Conservation (phyloP, 768 basidiomycete genomes). For the Podaxis sp. region DNA sequence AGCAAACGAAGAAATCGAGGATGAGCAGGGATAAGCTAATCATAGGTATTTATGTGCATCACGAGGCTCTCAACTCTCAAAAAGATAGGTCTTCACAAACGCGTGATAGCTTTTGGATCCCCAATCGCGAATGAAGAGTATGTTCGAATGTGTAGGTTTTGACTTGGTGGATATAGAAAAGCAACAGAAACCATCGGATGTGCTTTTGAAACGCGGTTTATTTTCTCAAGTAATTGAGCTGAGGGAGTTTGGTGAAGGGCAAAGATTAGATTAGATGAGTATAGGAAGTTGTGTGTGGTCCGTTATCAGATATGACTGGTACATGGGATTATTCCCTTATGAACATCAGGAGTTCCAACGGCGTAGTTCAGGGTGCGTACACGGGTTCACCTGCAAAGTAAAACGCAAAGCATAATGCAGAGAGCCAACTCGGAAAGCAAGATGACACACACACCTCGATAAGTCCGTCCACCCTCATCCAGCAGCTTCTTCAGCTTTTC, state of each 20-base stretch:
- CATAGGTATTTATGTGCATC: no score
- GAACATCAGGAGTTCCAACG: neutral
- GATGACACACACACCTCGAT: constrained; percentile 33
- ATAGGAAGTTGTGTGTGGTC: neutral
- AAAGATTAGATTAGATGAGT: neutral
- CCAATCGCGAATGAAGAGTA: neutral
- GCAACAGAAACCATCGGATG: neutral
- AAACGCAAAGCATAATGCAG: neutral
- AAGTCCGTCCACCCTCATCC: constrained; percentile 55
- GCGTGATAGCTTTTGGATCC: neutral
- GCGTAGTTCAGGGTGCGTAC: constrained; percentile 32
- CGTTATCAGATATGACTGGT: neutral
- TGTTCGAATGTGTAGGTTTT: no score
- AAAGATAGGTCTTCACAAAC: no score
- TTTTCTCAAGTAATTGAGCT: neutral
- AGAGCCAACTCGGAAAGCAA: neutral
- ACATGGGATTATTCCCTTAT: neutral
- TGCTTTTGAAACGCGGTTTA: neutral
- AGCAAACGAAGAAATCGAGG: no score
- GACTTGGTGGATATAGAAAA: no score
- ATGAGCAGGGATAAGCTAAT: no score
- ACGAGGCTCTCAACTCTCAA: no score
- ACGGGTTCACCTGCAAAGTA: constrained; percentile 31
- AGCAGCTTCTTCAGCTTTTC: constrained; percentile 55
- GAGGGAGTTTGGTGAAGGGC: neutral